These are phyloP conservation scores for Voacanga thouarsii DNA, from an alignment of 257 asterid species.

Conservation along the genomic window DNA sequence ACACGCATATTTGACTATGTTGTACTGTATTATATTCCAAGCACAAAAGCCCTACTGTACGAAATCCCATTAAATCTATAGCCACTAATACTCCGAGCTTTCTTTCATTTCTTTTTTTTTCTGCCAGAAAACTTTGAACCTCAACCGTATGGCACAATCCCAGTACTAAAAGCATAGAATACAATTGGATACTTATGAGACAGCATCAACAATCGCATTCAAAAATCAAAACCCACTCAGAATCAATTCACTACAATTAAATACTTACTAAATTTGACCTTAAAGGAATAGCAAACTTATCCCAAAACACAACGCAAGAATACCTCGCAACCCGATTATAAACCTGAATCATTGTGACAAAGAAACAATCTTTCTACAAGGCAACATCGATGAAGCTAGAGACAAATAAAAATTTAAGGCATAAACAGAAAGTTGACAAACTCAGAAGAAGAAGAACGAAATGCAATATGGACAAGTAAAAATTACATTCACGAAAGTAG, in stretches of 20 bases:
- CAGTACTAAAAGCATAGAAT: not conserved
- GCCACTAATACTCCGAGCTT: not conserved
- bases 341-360: not conserved
- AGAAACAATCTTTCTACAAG: not conserved
- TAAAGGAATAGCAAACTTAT: not conserved
- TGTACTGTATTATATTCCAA: not conserved
- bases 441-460: not conserved
- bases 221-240: not conserved
- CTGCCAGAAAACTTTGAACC: too few species aligned
- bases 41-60: not conserved
- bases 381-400: not conserved
- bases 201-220: not conserved
- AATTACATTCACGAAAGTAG: not conserved
- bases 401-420: not conserved
- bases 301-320: not conserved
- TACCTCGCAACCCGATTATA: not conserved
- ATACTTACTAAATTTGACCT: not conserved
- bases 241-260: not conserved
- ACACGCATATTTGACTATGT: not conserved
- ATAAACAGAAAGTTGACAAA: not conserved
- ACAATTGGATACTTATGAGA: not conserved
- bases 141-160: too few species aligned
- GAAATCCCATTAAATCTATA: not conserved
- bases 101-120: too few species aligned
- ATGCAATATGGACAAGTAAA: too few species aligned